Conservation (phyloP, 345 rosid species). For the Citrus unshiu region DNA sequence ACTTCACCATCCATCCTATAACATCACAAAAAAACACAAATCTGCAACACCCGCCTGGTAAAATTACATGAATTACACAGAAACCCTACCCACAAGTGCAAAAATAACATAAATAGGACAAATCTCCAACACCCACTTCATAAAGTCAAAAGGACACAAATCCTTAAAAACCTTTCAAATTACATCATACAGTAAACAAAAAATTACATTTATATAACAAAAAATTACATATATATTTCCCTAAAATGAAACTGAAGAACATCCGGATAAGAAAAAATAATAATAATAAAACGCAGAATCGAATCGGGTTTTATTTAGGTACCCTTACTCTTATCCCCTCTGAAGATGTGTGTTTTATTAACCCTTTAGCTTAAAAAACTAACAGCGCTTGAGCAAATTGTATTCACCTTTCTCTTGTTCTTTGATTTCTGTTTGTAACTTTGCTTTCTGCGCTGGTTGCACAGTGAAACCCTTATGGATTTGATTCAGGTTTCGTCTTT, state of each 20-base stretch:
- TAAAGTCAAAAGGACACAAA: not conserved
- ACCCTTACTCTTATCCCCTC: not conserved
- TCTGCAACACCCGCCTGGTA: not conserved
- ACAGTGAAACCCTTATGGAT: constrained; percentile 8
- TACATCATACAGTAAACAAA: not conserved
- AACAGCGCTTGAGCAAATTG: not conserved
- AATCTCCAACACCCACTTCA: constrained; percentile 6
- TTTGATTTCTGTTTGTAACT: not conserved
- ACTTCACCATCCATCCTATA: not conserved
- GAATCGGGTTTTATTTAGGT: not conserved
- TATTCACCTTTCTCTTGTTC: not conserved
- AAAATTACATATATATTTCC: not conserved
- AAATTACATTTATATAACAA: not conserved
- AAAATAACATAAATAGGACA: constrained; percentile 1
- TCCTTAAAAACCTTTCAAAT: not conserved
- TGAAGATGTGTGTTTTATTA: not conserved
- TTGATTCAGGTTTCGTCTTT: constrained; percentile 9
- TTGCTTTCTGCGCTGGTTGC: not conserved
- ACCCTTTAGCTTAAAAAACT: not conserved
- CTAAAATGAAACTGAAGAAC: not conserved
- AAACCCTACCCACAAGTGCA: not conserved
- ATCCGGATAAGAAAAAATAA: not conserved
- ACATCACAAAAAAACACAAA: not conserved
- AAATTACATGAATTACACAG: not conserved
- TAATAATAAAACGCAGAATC: not conserved